Percentiles rank a stretch among this genome's conserved stretches.
Evolutionary conservation across 768 basidiomycete genomes (phyloP).

Genomic region (Boletus huronensis): DNA sequence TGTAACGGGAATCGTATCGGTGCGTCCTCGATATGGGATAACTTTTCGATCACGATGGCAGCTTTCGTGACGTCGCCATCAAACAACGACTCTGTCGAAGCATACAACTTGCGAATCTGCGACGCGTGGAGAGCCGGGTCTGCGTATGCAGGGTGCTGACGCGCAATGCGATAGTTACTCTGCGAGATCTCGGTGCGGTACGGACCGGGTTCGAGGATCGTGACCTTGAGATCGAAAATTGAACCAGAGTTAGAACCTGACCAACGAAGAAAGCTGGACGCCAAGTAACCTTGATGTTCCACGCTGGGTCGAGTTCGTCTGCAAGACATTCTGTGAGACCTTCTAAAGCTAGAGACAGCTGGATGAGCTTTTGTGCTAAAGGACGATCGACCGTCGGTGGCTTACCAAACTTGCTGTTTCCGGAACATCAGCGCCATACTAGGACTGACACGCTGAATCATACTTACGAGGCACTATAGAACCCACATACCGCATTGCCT

Average conservation of each 20-base stretch:
- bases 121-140: slow-evolving; percentile 3
- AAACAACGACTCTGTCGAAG: background rate
- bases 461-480: slow-evolving; percentile 29
- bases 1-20: slow-evolving; percentile 17
- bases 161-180: background rate
- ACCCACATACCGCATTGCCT: slow-evolving; percentile 10
- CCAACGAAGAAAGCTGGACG: background rate
- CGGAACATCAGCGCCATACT: background rate
- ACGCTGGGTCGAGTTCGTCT: slow-evolving; percentile 13
- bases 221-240: slow-evolving; percentile 5
- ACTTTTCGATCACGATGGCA: slow-evolving; percentile 13
- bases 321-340: slow-evolving; percentile 13
- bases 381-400: too few species aligned
- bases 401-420: slow-evolving; percentile 18
- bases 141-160: slow-evolving; percentile 20
- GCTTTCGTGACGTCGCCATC: slow-evolving; percentile 18
- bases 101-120: background rate
- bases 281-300: slow-evolving; percentile 17
- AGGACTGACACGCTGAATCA: background rate
- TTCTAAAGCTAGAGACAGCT: slow-evolving; percentile 9
- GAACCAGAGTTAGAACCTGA: background rate
- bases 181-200: slow-evolving; percentile 13
- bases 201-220: slow-evolving; percentile 16
- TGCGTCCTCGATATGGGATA: slow-evolving; percentile 12
- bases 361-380: background rate